A percentile compares a stretch with the other conserved stretches of the same genome.
phyloP scores from a whole-genome alignment of 2,329 filamentous ascomycete genomes.

The Chaetomiaceae sp. region DNA sequence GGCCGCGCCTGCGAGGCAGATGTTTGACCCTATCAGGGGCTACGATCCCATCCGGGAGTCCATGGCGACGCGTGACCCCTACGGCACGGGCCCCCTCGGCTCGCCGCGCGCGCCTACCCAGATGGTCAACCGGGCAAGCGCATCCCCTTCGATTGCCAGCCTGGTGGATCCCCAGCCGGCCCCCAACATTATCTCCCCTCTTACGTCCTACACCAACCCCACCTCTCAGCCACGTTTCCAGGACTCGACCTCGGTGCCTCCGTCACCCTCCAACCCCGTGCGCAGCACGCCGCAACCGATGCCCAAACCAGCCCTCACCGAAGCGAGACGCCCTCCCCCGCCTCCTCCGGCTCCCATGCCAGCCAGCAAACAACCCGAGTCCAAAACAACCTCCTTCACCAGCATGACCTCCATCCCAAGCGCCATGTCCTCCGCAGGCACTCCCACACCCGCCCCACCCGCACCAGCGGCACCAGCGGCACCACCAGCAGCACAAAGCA shows the following conservation, averaged over 20 bases:
- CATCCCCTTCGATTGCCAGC: slow-evolving; percentile 87
- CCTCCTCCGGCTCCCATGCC: slow-evolving; percentile 31
- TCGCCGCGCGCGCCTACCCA: slow-evolving; percentile 47
- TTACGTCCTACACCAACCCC: slow-evolving; percentile 35
- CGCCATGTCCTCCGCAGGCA: slow-evolving; percentile 26
- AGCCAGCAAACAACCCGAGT: slow-evolving; percentile 20
- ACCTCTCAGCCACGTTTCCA: slow-evolving; percentile 29
- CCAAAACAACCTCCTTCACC: slow-evolving; percentile 26
- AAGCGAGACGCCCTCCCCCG: slow-evolving; percentile 32
- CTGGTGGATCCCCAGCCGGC: slow-evolving; percentile 69
- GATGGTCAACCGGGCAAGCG: slow-evolving; percentile 67
- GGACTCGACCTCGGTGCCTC: slow-evolving; percentile 30
- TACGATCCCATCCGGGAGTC: slow-evolving; percentile 62
- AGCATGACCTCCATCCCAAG: slow-evolving; percentile 27
- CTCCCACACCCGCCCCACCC: slow-evolving; percentile 14
- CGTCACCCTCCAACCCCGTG: slow-evolving; percentile 31
- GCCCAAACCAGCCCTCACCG: slow-evolving; percentile 26
- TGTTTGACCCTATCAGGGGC: slow-evolving; percentile 85
- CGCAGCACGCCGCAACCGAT: slow-evolving; percentile 22
- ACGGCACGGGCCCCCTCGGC: slow-evolving; percentile 42
- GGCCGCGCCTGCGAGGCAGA: slow-evolving; percentile 67
- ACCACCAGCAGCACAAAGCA: slow-evolving; percentile 30
- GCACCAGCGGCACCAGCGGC: slow-evolving; percentile 22
- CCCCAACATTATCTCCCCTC: slow-evolving; percentile 38
- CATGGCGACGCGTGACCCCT: slow-evolving; percentile 50